Percentiles rank a stretch among this genome's conserved stretches.
Conservation (phyloP, 2,329 filamentous ascomycete species). For the Myriosclerotinia scirpicola region DNA sequence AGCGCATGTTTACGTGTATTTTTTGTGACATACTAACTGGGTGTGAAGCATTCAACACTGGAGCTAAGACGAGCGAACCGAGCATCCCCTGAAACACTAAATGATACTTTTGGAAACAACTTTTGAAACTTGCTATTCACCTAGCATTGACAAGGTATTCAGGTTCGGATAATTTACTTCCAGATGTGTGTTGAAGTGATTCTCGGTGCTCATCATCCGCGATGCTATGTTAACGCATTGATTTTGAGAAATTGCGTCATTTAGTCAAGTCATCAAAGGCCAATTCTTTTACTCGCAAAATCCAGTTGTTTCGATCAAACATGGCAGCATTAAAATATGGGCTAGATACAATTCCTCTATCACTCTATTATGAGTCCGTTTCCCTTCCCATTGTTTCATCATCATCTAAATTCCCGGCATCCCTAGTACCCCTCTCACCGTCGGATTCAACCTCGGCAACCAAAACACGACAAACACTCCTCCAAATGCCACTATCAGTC, state of each 20-base stretch:
- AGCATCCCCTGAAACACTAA: slow-evolving; percentile 12
- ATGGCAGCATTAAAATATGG: background rate
- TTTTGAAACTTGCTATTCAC: background rate
- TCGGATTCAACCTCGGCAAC: slow-evolving; percentile 47
- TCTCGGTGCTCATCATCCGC: background rate
- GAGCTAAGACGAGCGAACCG: slow-evolving; percentile 1
- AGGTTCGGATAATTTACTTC: background rate
- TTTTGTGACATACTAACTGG: background rate
- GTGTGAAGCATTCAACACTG: background rate
- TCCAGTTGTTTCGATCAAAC: background rate
- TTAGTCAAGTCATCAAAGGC: too few relatives aligned
- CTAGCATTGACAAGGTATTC: background rate
- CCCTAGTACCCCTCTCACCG: slow-evolving; percentile 49
- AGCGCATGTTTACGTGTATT: background rate
- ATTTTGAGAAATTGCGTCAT: background rate
- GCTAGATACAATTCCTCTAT: background rate
- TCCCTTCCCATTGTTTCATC: background rate
- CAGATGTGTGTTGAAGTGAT: background rate
- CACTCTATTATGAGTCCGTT: background rate
- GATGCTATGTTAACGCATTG: background rate
- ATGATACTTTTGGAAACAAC: background rate
- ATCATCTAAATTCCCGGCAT: slow-evolving; percentile 41
- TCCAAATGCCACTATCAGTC: slow-evolving; percentile 49
- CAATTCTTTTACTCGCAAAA: too few relatives aligned
- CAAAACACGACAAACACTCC: slow-evolving; percentile 53